Evolutionary conservation across 768 basidiomycete species (phyloP).

Genomic region (Mycena leptocephala): DNA sequence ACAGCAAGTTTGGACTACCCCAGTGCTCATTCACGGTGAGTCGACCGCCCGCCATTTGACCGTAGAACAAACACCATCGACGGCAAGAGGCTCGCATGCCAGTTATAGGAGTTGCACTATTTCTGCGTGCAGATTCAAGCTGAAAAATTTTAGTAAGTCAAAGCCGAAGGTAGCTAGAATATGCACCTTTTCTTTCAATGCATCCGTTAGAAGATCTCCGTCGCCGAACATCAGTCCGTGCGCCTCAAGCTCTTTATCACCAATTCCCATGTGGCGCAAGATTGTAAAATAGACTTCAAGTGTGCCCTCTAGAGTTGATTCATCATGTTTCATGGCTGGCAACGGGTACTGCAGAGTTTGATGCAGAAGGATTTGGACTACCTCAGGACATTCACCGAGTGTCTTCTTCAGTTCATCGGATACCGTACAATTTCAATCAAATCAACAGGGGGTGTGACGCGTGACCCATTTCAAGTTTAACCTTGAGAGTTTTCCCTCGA

Average conservation of each 20-base stretch:
- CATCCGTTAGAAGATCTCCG: too few relatives aligned
- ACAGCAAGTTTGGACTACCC: conserved; percentile 43
- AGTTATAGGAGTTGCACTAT: conserved; percentile 1
- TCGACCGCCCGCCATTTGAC: conserved; percentile 40
- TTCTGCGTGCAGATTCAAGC: conserved; percentile 31
- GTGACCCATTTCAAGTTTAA: too few relatives aligned
- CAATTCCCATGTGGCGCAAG: neutral
- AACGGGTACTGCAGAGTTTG: conserved; percentile 26
- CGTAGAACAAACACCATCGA: conserved; percentile 44
- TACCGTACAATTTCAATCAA: too few relatives aligned
- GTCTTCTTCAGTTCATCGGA: conserved; percentile 9
- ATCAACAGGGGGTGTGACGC: too few relatives aligned
- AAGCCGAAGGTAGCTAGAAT: too few relatives aligned
- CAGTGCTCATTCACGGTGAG: conserved; percentile 44
- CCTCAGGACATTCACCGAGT: conserved; percentile 4
- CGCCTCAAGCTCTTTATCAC: conserved; percentile 6
- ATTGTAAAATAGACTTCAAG: conserved; percentile 9
- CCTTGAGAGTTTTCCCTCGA: neutral
- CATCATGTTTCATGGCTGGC: conserved; percentile 35
- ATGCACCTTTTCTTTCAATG: conserved; percentile 24
- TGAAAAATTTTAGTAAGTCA: neutral
- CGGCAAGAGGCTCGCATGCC: neutral
- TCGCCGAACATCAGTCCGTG: conserved; percentile 31
- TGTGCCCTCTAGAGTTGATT: conserved; percentile 32
- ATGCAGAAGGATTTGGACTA: conserved; percentile 31